phyloP scores from a whole-genome alignment of 2,329 filamentous ascomycete species.

The Cadophora gregata region DNA sequence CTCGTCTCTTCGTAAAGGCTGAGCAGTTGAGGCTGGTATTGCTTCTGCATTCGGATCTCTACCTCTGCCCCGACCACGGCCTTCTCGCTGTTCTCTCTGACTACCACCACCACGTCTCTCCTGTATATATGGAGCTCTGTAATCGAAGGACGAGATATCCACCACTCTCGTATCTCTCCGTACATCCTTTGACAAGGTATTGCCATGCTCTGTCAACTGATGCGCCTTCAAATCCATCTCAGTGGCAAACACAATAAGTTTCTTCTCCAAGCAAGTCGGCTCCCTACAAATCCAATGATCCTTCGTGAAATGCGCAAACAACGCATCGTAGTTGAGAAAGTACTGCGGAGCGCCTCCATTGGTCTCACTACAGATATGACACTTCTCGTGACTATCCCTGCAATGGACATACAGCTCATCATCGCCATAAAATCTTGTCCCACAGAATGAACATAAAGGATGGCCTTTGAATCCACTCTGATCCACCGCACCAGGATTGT shows the following conservation, averaged over 20 bases:
- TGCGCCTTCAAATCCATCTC: slow-evolving; percentile 96
- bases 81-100: slow-evolving; percentile 48
- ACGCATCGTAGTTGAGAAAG: slow-evolving; percentile 83
- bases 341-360: slow-evolving; percentile 72
- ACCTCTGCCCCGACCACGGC: slow-evolving; percentile 64
- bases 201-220: slow-evolving; percentile 82
- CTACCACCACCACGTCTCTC: slow-evolving; percentile 56
- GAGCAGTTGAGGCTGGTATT: slow-evolving; percentile 76
- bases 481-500: slow-evolving; percentile 85
- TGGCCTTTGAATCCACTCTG: slow-evolving; percentile 97
- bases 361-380: slow-evolving; percentile 84
- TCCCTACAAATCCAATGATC: slow-evolving; percentile 89
- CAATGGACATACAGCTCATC: slow-evolving; percentile 96
- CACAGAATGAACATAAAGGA: slow-evolving; percentile 92
- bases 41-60: slow-evolving; percentile 88
- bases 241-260: slow-evolving; percentile 95
- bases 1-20: slow-evolving; percentile 83
- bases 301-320: slow-evolving; percentile 85
- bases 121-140: slow-evolving; percentile 72
- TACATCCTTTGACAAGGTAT: slow-evolving; percentile 80
- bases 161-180: slow-evolving; percentile 84
- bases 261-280: slow-evolving; percentile 90
- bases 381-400: slow-evolving; percentile 90
- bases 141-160: slow-evolving; percentile 86
- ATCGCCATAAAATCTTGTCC: slow-evolving; percentile 90